Conservation (phyloP, 139 green algal species). For the Coelastrella sp. region DNA sequence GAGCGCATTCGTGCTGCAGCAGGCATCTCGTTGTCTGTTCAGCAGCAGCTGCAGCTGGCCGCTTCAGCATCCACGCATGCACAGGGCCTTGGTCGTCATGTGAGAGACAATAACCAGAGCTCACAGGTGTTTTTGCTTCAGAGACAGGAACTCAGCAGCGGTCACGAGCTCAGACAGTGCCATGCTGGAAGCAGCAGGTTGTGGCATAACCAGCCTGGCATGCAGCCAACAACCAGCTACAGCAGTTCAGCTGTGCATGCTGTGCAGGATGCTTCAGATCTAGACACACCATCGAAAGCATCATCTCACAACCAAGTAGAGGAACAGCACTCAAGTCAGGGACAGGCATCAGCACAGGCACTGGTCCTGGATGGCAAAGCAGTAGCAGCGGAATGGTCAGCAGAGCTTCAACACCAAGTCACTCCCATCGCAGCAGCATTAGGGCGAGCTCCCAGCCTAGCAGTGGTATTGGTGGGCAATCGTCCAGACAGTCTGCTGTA, state of each 20-base stretch:
- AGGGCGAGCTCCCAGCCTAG: slow-evolving; percentile 28
- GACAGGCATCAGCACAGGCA: not conserved
- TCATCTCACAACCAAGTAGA: not conserved
- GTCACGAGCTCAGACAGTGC: too few species aligned
- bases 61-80: too few species aligned
- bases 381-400: slow-evolving; percentile 26
- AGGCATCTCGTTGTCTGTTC: too few species aligned
- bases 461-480: slow-evolving; percentile 93
- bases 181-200: not conserved
- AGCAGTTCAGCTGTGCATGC: not conserved
- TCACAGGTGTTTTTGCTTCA: too few species aligned
- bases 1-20: too few species aligned
- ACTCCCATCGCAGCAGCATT: not conserved
- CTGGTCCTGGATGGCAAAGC: slow-evolving; percentile 43
- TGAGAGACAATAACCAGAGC: too few species aligned
- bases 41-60: too few species aligned
- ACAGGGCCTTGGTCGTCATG: too few species aligned
- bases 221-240: not conserved
- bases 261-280: not conserved
- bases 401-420: slow-evolving; percentile 34
- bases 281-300: too few species aligned
- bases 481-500: slow-evolving; percentile 94
- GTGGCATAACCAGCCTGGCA: not conserved
- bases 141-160: too few species aligned
- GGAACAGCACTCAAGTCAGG: not conserved